These are phyloP conservation scores for Paraglomus brasilianum DNA, from an alignment of 192 early-diverging fungal genomes.

Conservation along the genomic window DNA sequence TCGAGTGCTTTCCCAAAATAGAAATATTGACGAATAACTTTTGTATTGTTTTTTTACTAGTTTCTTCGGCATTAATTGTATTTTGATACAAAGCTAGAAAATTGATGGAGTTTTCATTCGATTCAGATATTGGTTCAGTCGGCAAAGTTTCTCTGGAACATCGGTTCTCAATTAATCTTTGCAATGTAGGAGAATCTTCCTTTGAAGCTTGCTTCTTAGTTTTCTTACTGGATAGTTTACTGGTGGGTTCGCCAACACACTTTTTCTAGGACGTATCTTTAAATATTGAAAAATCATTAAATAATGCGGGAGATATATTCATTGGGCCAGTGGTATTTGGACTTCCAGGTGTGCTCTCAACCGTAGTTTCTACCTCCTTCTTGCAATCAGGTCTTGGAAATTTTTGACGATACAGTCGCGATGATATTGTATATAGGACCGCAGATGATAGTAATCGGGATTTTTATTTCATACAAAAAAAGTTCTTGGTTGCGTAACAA, in stretches of 20 bases:
- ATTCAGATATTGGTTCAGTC: not conserved
- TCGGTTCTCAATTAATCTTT: not conserved
- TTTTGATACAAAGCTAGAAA: not conserved
- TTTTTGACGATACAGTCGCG: not conserved
- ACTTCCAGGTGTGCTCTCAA: slow-evolving; percentile 11
- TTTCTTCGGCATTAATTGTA: not conserved
- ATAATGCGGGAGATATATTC: not conserved
- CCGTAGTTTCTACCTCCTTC: slow-evolving; percentile 16
- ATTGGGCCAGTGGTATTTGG: not conserved
- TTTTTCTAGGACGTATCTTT: not conserved
- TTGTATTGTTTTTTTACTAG: not conserved
- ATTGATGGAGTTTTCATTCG: not conserved
- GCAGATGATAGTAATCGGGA: not conserved
- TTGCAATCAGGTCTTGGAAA: slow-evolving; percentile 27
- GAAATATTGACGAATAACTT: slow-evolving; percentile 7
- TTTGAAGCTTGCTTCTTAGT: slow-evolving; percentile 3
- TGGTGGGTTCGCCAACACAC: slow-evolving; percentile 1
- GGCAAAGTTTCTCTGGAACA: no score
- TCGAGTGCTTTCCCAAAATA: slow-evolving; percentile 1
- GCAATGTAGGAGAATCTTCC: not conserved
- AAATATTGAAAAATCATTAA: not conserved
- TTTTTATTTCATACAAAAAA: slow-evolving; percentile 3
- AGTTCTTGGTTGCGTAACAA: not conserved
- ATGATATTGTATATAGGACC: not conserved
- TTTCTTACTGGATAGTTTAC: slow-evolving; percentile 12